Base-by-base conservation (phyloP, 257 asterid genomes). In the Haberlea rhodopensis region DNA sequence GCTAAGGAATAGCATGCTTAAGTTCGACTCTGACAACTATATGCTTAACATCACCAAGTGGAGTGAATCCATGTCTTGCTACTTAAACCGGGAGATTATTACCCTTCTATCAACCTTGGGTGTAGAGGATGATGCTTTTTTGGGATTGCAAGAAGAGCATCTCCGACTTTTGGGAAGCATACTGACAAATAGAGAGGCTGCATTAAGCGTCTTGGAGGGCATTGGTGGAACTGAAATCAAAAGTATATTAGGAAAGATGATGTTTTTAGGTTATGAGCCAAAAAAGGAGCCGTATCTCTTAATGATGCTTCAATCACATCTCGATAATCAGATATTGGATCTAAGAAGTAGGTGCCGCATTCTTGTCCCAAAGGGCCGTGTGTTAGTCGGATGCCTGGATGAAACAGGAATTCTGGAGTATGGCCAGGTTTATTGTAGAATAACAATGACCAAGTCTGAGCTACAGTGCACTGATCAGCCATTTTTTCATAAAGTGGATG, bases 41-140 rank as follows among this genome's bases (percentile, higher is more conserved):
- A 92, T 92, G 99, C 96, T 89, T 9, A 92, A 85, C 62, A 71
- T 92, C 8, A 90, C 99, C 54, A 92, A 87, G 74, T 85, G 95
- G 78, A 80, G 91, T 27, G 94, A 87, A 25, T 85, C 99, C 8
- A 85, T 87, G 85, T 81, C 99, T 45, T 92, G 99, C 75, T 92
- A 85, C 79, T 76, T 89, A 68, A 92, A 92, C 75, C 69, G 96
- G 72, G 99, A 92, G 83, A 87, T 92, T 43, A 80, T 85, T 66
- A 75, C 81, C 49, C 81, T 92, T 37, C 62, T 92, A 52, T 84
- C 96, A 6, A 89, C 99, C 63, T 73, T 89, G 71, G 99, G 99
- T 0, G 83, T 89, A 6, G 81, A 77, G 59, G 99, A 92, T 72
- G 57, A 53, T 22, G 76, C 48, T 2, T 85, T 92, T 32, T 71